phyloP scores from a whole-genome alignment of 2,329 filamentous ascomycete genomes.

The Penicillium sp. region DNA sequence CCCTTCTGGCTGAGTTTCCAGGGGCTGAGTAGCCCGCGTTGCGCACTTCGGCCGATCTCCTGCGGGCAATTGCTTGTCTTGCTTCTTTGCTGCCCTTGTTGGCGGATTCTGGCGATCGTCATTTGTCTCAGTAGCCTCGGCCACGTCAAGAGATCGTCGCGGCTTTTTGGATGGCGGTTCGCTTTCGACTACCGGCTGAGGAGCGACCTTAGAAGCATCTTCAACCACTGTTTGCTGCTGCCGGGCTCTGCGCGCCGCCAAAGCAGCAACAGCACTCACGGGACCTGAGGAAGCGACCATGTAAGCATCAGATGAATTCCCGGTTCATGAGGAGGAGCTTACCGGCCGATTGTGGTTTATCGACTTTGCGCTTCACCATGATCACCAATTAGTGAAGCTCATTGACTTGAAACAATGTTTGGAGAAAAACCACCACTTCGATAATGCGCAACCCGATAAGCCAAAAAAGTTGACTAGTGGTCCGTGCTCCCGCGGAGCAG shows the following conservation, averaged over 20 bases:
- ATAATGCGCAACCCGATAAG: slow-evolving; percentile 28
- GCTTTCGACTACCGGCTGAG: slow-evolving; percentile 16
- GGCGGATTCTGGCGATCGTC: slow-evolving; percentile 13
- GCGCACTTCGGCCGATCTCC: slow-evolving; percentile 12
- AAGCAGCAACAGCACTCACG: slow-evolving; percentile 45
- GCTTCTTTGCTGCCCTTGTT: slow-evolving; percentile 24
- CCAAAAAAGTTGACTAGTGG: slow-evolving; percentile 34
- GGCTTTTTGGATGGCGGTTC: slow-evolving; percentile 40
- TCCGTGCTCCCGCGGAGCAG: slow-evolving; percentile 43
- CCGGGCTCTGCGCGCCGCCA: slow-evolving; percentile 46
- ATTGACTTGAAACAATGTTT: slow-evolving; percentile 1
- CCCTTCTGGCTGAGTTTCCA: not conserved
- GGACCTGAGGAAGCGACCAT: slow-evolving; percentile 25
- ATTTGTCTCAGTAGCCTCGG: slow-evolving; percentile 13
- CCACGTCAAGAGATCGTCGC: slow-evolving; percentile 30
- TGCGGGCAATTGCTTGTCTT: slow-evolving; percentile 14
- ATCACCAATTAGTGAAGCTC: slow-evolving; percentile 1
- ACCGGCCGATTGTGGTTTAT: slow-evolving; percentile 39
- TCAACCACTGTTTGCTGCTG: slow-evolving; percentile 34
- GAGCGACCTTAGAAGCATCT: slow-evolving; percentile 19
- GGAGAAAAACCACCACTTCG: slow-evolving; percentile 5
- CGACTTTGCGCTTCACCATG: slow-evolving; percentile 41
- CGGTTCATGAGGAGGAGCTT: slow-evolving; percentile 3
- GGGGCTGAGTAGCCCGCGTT: slow-evolving; percentile 4
- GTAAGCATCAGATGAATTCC: slow-evolving; percentile 13